Percentiles rank a stretch among this genome's conserved stretches.
Conservation (phyloP, 139 green algal genomes). For the Chlorella ohadii region DNA sequence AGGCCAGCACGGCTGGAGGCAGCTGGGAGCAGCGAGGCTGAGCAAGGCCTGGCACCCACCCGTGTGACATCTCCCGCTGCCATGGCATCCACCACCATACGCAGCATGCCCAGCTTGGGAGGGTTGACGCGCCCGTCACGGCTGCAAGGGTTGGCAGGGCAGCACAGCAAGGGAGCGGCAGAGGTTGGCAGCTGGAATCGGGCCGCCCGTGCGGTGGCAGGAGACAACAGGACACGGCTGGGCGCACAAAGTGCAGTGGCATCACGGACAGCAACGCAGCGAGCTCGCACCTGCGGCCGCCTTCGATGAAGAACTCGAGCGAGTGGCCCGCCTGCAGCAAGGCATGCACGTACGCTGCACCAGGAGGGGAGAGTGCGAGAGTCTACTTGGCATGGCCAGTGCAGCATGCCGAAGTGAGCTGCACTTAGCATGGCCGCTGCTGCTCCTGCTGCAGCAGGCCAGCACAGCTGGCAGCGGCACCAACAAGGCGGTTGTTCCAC, state of each 20-base stretch:
- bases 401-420: too few species aligned
- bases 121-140: constrained; percentile 50
- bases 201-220: neutral
- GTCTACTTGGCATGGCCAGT: too few species aligned
- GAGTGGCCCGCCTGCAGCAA: constrained; percentile 44
- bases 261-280: neutral
- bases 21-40: neutral
- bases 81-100: constrained; percentile 44
- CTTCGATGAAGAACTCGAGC: constrained; percentile 63
- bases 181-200: neutral
- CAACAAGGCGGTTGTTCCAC: neutral
- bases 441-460: neutral
- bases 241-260: too few species aligned
- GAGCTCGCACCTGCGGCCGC: constrained; percentile 36
- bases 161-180: neutral
- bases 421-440: too few species aligned
- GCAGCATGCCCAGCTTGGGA: constrained; percentile 54
- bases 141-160: neutral
- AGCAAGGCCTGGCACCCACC: neutral
- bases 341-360: constrained; percentile 44
- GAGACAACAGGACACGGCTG: too few species aligned
- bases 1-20: neutral
- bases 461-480: too few species aligned
- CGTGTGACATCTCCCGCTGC: constrained; percentile 6
- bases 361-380: neutral